Percentiles rank a stretch among this genome's conserved stretches.
phyloP scores from a whole-genome alignment of 257 asterid species.

The Lycium barbarum region DNA sequence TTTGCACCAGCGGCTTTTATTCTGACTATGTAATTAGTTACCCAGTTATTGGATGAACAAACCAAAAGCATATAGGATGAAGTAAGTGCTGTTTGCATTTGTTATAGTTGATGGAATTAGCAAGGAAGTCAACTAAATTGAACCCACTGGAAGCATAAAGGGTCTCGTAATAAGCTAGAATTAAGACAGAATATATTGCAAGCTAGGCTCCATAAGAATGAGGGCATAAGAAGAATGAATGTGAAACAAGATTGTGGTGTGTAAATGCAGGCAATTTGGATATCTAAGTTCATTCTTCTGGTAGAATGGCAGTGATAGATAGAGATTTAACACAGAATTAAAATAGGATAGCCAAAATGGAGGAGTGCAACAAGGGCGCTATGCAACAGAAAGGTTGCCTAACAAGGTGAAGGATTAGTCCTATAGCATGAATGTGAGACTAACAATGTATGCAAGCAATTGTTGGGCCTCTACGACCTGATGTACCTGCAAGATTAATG shows the following conservation, averaged over 20 bases:
- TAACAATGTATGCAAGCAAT: background rate
- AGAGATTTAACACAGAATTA: background rate
- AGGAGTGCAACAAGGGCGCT: background rate
- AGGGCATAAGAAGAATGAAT: background rate
- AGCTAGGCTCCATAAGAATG: background rate
- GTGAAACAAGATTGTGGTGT: background rate
- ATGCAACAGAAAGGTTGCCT: background rate
- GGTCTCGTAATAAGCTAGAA: background rate
- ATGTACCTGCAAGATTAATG: background rate
- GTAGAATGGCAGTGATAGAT: constrained; percentile 4
- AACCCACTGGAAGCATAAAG: background rate
- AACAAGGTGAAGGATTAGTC: background rate
- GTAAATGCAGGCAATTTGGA: constrained; percentile 16
- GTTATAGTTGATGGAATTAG: constrained; percentile 20
- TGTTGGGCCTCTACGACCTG: background rate
- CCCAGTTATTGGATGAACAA: background rate
- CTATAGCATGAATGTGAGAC: background rate
- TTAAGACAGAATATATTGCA: background rate
- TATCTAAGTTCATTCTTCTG: background rate
- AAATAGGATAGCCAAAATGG: background rate
- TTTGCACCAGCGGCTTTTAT: background rate
- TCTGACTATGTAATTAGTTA: background rate
- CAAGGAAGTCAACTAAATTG: background rate
- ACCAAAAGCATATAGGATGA: background rate
- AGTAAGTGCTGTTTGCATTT: background rate